Evolutionary conservation across 371 early-diverging fungal species (phyloP), one percentile per base, ranked within the genome.

Genomic region (Mucor irregularis): DNA sequence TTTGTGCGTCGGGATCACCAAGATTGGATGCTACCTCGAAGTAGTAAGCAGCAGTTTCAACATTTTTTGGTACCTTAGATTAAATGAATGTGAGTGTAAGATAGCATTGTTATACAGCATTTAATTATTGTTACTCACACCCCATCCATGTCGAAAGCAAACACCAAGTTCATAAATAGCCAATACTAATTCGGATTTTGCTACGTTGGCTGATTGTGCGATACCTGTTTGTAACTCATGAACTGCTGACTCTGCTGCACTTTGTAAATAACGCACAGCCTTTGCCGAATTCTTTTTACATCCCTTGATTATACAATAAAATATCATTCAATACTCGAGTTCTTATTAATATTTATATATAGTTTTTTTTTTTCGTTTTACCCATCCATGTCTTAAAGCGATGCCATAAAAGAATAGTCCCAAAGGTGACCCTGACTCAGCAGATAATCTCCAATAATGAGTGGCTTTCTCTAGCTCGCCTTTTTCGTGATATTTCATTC

Each of bases 301-400:
- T 7, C 90, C 90, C 42, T 42, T 13, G 6, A 42, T 19, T 24
- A 7, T 16, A 42, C 14, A 21, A 11, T 84, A 13, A 31, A 37
- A 28, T 22, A 19, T 10, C 21, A 5, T 40, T 25, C 11, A 39
- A 39, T 70, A 74, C 85, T n/a, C n/a, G n/a, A n/a, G n/a, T n/a
- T n/a, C n/a, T n/a, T n/a, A n/a, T n/a, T n/a, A n/a, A n/a, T n/a
- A n/a, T n/a, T n/a, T n/a, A n/a, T n/a, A n/a, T n/a, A n/a, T n/a
- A n/a, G n/a, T n/a, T n/a, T n/a, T n/a, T n/a, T n/a, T n/a, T n/a
- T n/a, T n/a, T n/a, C n/a, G n/a, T n/a, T n/a, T 42, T 22, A 42
- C 42, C 90, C 94, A 95, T n/a, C 96, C 96, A 64, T 96, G 96
- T 5, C 96, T 84, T 28, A 94, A 70, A 22, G 90, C 85, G 53